Evolutionary conservation across 352 stramenopile species (phyloP), one percentile per base, ranked within the genome.

Genomic region (Globisporangium uncinulatum): DNA sequence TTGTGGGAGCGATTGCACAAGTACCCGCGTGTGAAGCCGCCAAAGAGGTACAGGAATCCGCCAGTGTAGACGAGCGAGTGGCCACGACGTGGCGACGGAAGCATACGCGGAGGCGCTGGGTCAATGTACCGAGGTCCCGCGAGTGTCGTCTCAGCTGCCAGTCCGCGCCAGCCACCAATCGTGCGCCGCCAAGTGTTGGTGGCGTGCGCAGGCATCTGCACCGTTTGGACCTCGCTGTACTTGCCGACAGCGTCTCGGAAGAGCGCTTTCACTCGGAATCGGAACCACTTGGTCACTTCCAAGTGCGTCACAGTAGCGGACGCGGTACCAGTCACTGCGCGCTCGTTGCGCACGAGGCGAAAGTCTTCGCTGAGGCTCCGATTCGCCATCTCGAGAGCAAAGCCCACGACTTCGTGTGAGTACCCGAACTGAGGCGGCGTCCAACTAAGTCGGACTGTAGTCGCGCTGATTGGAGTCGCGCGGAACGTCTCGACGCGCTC

Each of bases 341-440:
- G 59, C 34, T 80, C 29, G 21, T 77, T 66, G 11, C 59, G 69
- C 14, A 79, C 50, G 10, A 83, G 42, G 4, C 71, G 69, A 39
- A 87, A 91, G 55, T 91, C 71, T 44, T 84, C 74, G 42, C 70
- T 89, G 3, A 54, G 58, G 21, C 71, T 81, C 7, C 76, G 60
- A 51, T 82, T 81, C 0, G 76, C 74, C 66, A 91, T 81, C 51
- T 91, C 78, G 15, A 91, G 29, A 11, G 75, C 31, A 45, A 87
- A 82, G 4, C 69, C 79, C 24, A 79, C 29, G 0, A 87, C 62
- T 43, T 69, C 60, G 24, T 78, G 65, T 0, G 61, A 64, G 51
- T 79, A 86, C 0, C 74, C 74, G 21, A 70, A 73, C 8, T 9
- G 62, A 20, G 78, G 76, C 9, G 61, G 15, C 14, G 61, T 43